Conservation (phyloP, 1,139 yeast genomes). For the Saccharomyces hybrid region DNA sequence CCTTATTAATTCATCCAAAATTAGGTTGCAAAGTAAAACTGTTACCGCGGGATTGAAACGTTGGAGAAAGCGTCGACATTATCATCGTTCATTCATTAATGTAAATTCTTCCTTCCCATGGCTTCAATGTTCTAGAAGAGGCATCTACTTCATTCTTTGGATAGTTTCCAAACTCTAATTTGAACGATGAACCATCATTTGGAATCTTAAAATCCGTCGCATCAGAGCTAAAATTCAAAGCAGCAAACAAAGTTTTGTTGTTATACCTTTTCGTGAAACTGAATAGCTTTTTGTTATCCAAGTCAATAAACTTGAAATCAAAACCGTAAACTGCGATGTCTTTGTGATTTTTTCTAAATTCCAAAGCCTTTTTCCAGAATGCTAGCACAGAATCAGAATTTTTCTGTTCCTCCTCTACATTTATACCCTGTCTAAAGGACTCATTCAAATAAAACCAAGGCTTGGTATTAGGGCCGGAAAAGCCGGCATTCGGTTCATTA, state of each 20-base stretch:
- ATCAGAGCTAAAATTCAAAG: too few species aligned
- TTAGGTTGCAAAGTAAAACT: too few species aligned
- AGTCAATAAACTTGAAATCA: not conserved
- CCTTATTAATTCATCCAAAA: not conserved
- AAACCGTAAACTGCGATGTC: not conserved
- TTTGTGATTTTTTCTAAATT: not conserved
- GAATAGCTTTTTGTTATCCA: too few species aligned
- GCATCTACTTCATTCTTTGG: too few species aligned
- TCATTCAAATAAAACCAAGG: not conserved
- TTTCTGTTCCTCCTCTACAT: not conserved
- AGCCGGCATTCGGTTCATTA: not conserved
- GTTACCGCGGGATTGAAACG: not conserved
- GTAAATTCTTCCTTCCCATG: not conserved
- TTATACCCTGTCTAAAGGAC: not conserved
- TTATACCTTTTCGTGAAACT: too few species aligned
- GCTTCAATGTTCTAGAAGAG: too few species aligned
- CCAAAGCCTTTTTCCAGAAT: not conserved
- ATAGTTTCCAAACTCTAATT: too few species aligned
- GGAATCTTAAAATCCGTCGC: too few species aligned
- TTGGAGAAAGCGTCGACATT: not conserved
- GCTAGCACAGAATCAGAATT: not conserved
- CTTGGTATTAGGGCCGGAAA: not conserved
- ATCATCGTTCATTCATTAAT: not conserved
- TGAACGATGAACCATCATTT: too few species aligned
- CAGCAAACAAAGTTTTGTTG: too few species aligned